phyloP scores from a whole-genome alignment of 106 monocot species.

The Platanthera zijinensis region DNA sequence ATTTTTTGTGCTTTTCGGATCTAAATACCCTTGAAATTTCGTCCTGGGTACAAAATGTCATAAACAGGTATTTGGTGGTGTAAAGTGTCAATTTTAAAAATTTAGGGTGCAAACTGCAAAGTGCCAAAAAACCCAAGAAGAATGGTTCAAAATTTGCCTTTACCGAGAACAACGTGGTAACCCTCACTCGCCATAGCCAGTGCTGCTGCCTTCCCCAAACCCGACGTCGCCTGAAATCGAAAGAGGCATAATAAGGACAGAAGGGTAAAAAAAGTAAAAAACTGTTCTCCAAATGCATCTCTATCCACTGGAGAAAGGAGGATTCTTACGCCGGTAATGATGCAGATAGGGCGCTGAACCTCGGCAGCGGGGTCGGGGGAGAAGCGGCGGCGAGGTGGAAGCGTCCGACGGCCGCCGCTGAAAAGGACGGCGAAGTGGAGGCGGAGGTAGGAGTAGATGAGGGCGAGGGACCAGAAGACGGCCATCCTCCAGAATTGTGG shows the following conservation, averaged over 20 bases:
- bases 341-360: slow-evolving; percentile 37
- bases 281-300: background rate
- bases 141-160: background rate
- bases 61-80: too few species aligned
- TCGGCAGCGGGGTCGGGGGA: background rate
- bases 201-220: slow-evolving; percentile 61
- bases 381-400: slow-evolving; percentile 5
- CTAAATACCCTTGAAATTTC: too few species aligned
- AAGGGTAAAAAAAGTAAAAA: background rate
- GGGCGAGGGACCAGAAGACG: slow-evolving; percentile 46
- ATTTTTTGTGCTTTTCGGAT: too few species aligned
- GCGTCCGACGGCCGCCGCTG: slow-evolving; percentile 5
- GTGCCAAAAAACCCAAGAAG: background rate
- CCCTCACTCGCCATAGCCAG: slow-evolving; percentile 47
- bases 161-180: slow-evolving; percentile 71
- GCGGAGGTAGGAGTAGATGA: slow-evolving; percentile 54
- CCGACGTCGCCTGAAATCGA: slow-evolving; percentile 61
- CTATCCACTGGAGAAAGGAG: background rate
- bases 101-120: too few species aligned
- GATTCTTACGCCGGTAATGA: slow-evolving; percentile 64
- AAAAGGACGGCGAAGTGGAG: slow-evolving; percentile 24
- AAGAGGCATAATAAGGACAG: background rate
- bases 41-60: too few species aligned
- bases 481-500: slow-evolving; percentile 78
- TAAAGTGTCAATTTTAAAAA: too few species aligned